Percentiles rank a stretch among this genome's conserved stretches.
Conservation (phyloP, 75 land plant genomes). For the Azolla pinnata region DNA sequence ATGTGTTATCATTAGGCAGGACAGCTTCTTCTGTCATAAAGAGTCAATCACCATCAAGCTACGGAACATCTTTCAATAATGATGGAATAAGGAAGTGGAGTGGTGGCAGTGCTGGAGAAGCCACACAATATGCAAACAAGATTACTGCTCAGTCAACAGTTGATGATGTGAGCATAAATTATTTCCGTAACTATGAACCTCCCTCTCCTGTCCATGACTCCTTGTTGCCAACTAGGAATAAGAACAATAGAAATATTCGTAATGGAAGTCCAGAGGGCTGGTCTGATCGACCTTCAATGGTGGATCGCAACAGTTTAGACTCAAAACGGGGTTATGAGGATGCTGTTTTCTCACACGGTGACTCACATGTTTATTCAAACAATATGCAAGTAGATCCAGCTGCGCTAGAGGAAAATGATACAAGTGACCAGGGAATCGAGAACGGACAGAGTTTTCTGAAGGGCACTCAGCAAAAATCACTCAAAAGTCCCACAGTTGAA, state of each 20-base stretch:
- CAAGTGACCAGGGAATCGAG: conserved; percentile 22
- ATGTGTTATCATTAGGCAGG: conserved; percentile 12
- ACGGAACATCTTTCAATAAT: conserved; percentile 65
- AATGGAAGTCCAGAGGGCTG: conserved; percentile 24
- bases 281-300: conserved; percentile 21
- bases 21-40: conserved; percentile 22
- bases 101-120: conserved; percentile 46
- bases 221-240: conserved; percentile 18
- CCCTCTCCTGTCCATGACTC: conserved; percentile 27
- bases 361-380: conserved; percentile 27
- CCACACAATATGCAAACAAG: conserved; percentile 22
- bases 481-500: conserved; percentile 6
- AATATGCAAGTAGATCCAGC: neutral
- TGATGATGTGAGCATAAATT: conserved; percentile 36
- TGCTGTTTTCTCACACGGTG: conserved; percentile 26
- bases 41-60: conserved; percentile 45
- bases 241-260: conserved; percentile 15
- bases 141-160: conserved; percentile 22
- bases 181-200: conserved; percentile 27
- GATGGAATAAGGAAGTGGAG: conserved; percentile 71
- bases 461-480: conserved; percentile 10
- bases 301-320: conserved; percentile 29
- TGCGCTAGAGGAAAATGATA: neutral
- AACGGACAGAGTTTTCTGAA: conserved; percentile 13
- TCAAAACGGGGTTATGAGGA: conserved; percentile 21